Base-by-base conservation (phyloP, 768 basidiomycete genomes). In the Hericium coralloides region DNA sequence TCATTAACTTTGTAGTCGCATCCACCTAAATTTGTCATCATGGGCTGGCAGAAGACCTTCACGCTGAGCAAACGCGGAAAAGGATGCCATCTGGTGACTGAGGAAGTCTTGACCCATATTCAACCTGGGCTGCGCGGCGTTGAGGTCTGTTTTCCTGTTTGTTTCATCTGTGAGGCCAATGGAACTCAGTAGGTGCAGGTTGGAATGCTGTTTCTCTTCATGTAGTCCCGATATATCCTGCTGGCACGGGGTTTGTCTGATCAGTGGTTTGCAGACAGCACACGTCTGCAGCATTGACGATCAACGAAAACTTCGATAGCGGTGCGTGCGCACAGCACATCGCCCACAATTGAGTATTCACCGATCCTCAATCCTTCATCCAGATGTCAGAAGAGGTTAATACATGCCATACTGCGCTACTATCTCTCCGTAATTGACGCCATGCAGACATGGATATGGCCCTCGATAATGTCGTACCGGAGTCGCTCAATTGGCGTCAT, bases 11-110 rank as follows among this genome's bases (percentile, higher is more conserved):
- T 31, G 31, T 9, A 31, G 31, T 31, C 31, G 31, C 31, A 31
- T 31, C 10, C 31, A 31, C 15, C 37, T 38, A 39, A n/a, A n/a
- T 38, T 23, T 39, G 15, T 12, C 36, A 31, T 18, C 23, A 95
- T 95, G 93, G 89, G 83, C 56, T 95, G 92, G 92, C 93, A 95
- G 68, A 90, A 83, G 69, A 85, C 85, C 5, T 94, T 95, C 63
- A 80, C 79, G 0, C 75, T 92, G 36, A 67, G 74, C 2, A 79
- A 65, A 57, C 72, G 70, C 36, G 64, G 68, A 49, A 81, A 81
- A 68, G 89, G 89, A 4, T 93, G 90, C 64, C 85, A 97, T 72
- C 79, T 97, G 15, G 77, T 97, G 47, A 95, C 92, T 2, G 76
- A 88, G 36, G 87, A 91, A 65, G 77, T 97, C 8, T 60, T 83